These are phyloP conservation scores for Didymella lethalis DNA, from an alignment of 2,329 filamentous ascomycete genomes.

Conservation along the genomic window DNA sequence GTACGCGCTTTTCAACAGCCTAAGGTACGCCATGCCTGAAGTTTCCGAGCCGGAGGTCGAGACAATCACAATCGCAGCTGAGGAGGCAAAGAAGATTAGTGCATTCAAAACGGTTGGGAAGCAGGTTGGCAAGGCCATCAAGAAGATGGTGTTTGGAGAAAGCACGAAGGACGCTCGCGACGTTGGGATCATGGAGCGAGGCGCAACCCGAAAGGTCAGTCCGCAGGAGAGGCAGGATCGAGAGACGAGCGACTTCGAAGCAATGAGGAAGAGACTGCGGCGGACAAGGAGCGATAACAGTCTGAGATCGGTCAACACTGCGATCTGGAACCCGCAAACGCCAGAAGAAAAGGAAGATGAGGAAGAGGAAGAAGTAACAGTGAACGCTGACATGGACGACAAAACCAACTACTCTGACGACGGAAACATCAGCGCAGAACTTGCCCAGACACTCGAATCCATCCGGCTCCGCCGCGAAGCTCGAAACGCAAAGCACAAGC, in stretches of 20 bases:
- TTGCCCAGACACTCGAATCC: conserved; percentile 1
- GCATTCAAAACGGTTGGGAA: background rate
- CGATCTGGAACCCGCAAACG: conserved; percentile 11
- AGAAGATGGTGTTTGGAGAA: background rate
- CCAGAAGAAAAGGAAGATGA: background rate
- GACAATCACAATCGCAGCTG: background rate
- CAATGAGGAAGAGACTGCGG: conserved; percentile 5
- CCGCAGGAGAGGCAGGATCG: conserved; percentile 3
- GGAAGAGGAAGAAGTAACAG: background rate
- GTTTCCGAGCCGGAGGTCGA: background rate
- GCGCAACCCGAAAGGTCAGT: conserved; percentile 10
- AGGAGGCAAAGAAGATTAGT: background rate
- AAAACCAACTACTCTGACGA: background rate
- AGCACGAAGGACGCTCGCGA: background rate
- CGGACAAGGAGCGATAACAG: conserved; percentile 17
- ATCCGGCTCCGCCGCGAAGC: conserved; percentile 3
- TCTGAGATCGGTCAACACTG: conserved; percentile 23
- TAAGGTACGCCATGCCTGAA: background rate
- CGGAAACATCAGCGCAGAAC: conserved; percentile 1
- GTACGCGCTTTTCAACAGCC: conserved; percentile 1
- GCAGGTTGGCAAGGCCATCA: background rate
- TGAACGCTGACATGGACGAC: conserved; percentile 2
- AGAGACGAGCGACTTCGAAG: conserved; percentile 1
- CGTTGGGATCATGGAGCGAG: background rate
- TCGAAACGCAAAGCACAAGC: background rate